Conservation (phyloP, 2,329 filamentous ascomycete species). For the Venturia nashicola region DNA sequence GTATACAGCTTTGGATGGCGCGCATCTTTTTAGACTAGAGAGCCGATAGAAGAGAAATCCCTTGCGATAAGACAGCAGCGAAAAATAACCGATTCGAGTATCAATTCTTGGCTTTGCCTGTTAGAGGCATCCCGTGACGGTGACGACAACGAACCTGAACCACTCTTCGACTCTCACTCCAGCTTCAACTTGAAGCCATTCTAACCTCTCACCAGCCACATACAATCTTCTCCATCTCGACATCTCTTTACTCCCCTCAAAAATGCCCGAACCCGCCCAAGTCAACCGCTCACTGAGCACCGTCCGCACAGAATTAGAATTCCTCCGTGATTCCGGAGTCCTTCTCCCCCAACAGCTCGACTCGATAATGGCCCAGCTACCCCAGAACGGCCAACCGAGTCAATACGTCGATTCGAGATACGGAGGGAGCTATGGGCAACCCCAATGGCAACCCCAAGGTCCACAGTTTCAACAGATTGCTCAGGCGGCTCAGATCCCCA, state of each 20-base stretch:
- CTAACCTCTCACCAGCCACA: background rate
- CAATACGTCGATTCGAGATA: background rate
- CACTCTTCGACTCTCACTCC: too few species aligned
- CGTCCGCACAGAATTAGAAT: slow-evolving; percentile 17
- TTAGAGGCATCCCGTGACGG: background rate
- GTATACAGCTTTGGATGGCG: background rate
- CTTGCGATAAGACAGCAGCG: background rate
- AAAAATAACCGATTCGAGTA: background rate
- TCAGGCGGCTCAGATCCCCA: slow-evolving; percentile 4
- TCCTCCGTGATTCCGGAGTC: slow-evolving; percentile 19
- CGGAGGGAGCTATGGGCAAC: background rate
- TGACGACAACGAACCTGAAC: background rate
- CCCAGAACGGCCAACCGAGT: slow-evolving; percentile 13
- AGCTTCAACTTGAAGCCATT: background rate
- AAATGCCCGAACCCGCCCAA: slow-evolving; percentile 3
- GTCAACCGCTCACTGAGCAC: slow-evolving; percentile 11
- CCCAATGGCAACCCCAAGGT: background rate
- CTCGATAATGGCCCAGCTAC: slow-evolving; percentile 22
- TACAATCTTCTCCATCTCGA: background rate
- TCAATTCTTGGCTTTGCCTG: background rate
- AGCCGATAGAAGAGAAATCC: background rate
- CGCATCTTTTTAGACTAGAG: background rate
- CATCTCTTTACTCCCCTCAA: background rate
- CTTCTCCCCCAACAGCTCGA: slow-evolving; percentile 19
- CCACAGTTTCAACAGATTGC: slow-evolving; percentile 2